Conservation (phyloP, 78 protist species). For the Dictyostelium citrinum region DNA sequence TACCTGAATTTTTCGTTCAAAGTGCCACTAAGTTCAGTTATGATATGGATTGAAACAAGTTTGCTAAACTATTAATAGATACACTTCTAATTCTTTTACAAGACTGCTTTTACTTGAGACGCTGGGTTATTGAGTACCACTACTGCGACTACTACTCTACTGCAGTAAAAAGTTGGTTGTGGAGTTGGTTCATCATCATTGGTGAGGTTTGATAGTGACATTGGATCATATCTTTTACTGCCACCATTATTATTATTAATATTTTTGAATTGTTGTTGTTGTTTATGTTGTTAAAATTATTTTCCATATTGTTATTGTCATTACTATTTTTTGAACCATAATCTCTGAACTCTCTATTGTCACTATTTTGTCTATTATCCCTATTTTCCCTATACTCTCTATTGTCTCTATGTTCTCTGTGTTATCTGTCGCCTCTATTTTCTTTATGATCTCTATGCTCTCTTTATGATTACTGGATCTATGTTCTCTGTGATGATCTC, state of each 20-base stretch:
- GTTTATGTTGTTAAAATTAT: neutral
- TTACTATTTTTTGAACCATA: neutral
- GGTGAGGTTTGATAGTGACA: slow-evolving; percentile 48
- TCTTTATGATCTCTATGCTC: neutral
- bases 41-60: no score
- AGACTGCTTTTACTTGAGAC: no score
- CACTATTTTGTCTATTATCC: neutral
- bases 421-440: neutral
- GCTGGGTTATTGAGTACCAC: no score
- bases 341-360: neutral
- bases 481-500: neutral
- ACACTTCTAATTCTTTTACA: no score
- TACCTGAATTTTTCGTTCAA: no score
- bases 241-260: neutral
- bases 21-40: no score
- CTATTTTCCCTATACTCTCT: neutral
- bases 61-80: no score
- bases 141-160: no score
- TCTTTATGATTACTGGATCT: no score
- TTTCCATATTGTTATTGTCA: neutral
- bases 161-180: neutral
- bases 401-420: neutral
- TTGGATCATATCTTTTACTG: slow-evolving; percentile 10
- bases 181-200: neutral
- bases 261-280: neutral